These are phyloP conservation scores for Macaranga tanarius DNA, from an alignment of 441 rosid species.

Conservation along the genomic window DNA sequence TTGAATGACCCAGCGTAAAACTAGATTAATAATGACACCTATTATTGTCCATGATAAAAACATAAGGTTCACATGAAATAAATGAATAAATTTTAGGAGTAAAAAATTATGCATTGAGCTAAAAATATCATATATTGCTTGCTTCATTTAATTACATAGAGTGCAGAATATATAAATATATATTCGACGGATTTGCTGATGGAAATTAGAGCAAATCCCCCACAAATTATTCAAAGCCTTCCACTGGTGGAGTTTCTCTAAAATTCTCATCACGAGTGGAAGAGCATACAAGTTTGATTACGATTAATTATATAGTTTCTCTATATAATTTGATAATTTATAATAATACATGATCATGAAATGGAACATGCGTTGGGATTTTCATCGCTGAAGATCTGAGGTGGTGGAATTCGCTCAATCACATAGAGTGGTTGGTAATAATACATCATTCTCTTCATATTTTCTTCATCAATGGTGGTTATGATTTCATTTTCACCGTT, in stretches of 20 bases:
- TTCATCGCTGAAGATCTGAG: slow-evolving; percentile 92
- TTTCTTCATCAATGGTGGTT: slow-evolving; percentile 40
- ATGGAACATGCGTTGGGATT: slow-evolving; percentile 91
- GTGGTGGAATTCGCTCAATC: slow-evolving; percentile 71
- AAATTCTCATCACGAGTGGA: neutral
- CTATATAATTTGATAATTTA: neutral
- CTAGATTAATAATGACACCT: too few relatives aligned
- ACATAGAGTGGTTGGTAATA: slow-evolving; percentile 62
- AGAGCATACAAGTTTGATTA: neutral
- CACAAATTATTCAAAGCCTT: neutral
- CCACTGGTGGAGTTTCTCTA: neutral
- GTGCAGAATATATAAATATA: too few relatives aligned
- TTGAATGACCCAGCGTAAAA: too few relatives aligned
- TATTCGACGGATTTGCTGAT: too few relatives aligned
- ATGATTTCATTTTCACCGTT: slow-evolving; percentile 13
- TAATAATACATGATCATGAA: slow-evolving; percentile 32
- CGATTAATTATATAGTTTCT: neutral
- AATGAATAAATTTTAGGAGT: too few relatives aligned
- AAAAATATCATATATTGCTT: too few relatives aligned
- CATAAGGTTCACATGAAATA: too few relatives aligned
- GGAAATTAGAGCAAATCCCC: too few relatives aligned
- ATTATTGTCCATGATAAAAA: too few relatives aligned
- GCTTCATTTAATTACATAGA: too few relatives aligned
- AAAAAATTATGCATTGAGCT: too few relatives aligned
- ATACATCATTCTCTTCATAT: slow-evolving; percentile 58